Evolutionary conservation across 2,329 filamentous ascomycete species (phyloP).

Genomic region (Cladosporium sp.): DNA sequence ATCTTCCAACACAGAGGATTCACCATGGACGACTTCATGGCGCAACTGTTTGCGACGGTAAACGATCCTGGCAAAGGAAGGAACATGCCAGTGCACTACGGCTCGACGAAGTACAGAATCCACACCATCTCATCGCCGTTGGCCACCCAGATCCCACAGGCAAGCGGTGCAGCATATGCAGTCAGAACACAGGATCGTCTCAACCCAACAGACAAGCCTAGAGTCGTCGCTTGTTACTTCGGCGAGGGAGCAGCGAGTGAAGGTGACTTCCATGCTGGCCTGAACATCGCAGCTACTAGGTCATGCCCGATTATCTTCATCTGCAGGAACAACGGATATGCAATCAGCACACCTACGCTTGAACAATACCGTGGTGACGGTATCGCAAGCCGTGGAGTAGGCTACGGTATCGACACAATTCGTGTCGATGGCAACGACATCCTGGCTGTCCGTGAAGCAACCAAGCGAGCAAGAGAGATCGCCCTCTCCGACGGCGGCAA

Average conservation of each 20-base stretch:
- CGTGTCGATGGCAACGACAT: conserved; percentile 94
- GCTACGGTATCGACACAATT: conserved; percentile 93
- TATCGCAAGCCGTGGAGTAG: conserved; percentile 81
- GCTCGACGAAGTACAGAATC: conserved; percentile 79
- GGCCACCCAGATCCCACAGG: conserved; percentile 87
- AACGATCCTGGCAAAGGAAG: conserved; percentile 78
- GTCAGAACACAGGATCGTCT: conserved; percentile 77
- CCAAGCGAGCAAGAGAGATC: conserved; percentile 72
- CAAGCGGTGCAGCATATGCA: conserved; percentile 82
- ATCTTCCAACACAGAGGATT: conserved; percentile 90
- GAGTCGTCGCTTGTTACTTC: conserved; percentile 82
- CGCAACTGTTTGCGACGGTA: conserved; percentile 85
- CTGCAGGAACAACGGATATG: conserved; percentile 90
- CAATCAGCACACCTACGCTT: conserved; percentile 84
- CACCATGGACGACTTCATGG: conserved; percentile 87
- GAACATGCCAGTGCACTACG: conserved; percentile 98
- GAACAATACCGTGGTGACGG: conserved; percentile 92
- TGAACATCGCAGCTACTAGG: conserved; percentile 87
- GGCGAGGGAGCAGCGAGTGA: conserved; percentile 89
- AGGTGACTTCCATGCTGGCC: conserved; percentile 86
- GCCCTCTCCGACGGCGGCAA: conserved; percentile 79
- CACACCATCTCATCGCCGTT: conserved; percentile 85
- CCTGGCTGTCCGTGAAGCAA: conserved; percentile 82
- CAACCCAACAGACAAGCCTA: conserved; percentile 66
- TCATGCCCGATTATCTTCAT: conserved; percentile 88